Evolutionary conservation across 2,329 filamentous ascomycete genomes (phyloP).

Genomic region (Trichoderma harzianum): DNA sequence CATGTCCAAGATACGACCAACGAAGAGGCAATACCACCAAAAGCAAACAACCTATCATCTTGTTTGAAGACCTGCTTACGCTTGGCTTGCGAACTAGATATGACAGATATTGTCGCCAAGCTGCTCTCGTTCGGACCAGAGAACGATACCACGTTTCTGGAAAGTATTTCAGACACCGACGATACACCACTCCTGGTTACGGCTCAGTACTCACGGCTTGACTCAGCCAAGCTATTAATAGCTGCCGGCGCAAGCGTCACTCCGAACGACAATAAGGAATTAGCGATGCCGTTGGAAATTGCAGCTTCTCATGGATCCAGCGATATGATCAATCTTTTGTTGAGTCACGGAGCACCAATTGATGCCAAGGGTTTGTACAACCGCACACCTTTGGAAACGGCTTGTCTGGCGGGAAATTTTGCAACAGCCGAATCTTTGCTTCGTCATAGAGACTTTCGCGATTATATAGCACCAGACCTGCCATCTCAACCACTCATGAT

Average conservation of each 20-base stretch:
- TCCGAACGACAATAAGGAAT: not conserved
- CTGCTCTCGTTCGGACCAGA: not conserved
- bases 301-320: not conserved
- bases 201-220: not conserved
- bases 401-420: not conserved
- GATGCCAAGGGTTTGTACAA: not conserved
- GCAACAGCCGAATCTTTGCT: not conserved
- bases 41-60: not conserved
- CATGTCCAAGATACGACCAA: not conserved
- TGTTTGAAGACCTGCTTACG: not conserved
- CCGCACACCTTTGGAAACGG: not conserved
- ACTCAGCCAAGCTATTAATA: not conserved
- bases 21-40: not conserved
- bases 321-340: not conserved
- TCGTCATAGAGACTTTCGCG: not conserved
- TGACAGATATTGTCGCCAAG: not conserved
- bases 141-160: not conserved
- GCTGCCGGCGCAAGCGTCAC: not conserved
- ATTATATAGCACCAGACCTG: not conserved
- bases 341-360: not conserved
- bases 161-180: not conserved
- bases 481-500: not conserved
- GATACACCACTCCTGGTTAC: not conserved
- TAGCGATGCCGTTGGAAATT: not conserved
- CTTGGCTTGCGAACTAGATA: not conserved